Conservation (phyloP, 2,329 filamentous ascomycete genomes). For the Cadophora luteo-olivacea region DNA sequence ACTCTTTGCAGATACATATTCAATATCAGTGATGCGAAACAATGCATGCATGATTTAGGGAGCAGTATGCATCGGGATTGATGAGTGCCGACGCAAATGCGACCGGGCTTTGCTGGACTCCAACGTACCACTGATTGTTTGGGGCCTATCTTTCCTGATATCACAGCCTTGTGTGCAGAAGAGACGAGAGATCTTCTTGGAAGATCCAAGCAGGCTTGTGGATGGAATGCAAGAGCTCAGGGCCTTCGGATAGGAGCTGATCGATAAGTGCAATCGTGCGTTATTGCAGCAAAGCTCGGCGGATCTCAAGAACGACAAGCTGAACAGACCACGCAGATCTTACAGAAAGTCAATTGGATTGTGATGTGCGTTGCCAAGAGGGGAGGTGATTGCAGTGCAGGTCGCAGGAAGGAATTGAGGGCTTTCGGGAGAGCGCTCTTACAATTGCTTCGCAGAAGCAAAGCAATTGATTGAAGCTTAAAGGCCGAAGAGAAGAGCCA, state of each 20-base stretch:
- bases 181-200: neutral
- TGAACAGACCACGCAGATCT: neutral
- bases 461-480: neutral
- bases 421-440: neutral
- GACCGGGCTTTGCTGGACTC: neutral
- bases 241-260: neutral
- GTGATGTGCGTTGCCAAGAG: neutral
- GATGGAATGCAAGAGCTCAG: neutral
- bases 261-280: neutral
- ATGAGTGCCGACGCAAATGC: neutral
- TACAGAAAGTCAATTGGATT: neutral
- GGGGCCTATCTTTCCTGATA: neutral
- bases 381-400: neutral
- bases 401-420: neutral
- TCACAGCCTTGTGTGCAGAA: neutral
- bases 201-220: neutral
- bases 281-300: neutral
- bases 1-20: neutral
- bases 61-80: neutral
- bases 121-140: conserved; percentile 3
- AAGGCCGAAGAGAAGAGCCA: neutral
- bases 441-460: neutral
- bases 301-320: neutral
- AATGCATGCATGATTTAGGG: neutral
- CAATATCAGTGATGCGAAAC: neutral